A percentile compares a stretch with the other conserved stretches of the same genome.
These are phyloP conservation scores for Grammothele lineata DNA, from an alignment of 768 basidiomycete species.

Conservation along the genomic window DNA sequence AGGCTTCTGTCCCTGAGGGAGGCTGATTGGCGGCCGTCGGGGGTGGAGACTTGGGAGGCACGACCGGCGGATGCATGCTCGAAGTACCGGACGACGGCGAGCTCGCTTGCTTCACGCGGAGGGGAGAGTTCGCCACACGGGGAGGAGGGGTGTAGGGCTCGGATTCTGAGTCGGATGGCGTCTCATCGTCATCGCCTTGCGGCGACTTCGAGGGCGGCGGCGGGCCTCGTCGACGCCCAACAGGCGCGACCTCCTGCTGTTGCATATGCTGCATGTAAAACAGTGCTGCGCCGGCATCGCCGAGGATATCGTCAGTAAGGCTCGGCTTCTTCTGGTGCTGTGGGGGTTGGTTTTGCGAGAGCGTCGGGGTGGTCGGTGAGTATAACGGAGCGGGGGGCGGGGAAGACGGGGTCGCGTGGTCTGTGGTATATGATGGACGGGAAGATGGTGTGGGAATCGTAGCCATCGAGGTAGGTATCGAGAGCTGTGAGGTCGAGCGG, in stretches of 20 bases:
- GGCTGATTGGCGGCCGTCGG: not conserved
- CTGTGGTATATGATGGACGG: slow-evolving; percentile 16
- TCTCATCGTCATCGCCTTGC: slow-evolving; percentile 34
- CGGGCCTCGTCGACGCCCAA: slow-evolving; percentile 11
- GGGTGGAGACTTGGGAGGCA: slow-evolving; percentile 12
- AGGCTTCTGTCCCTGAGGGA: not conserved
- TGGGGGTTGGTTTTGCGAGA: slow-evolving; percentile 17
- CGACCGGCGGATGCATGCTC: slow-evolving; percentile 3
- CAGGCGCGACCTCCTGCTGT: slow-evolving; percentile 18
- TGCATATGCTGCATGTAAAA: slow-evolving; percentile 66
- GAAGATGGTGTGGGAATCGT: slow-evolving; percentile 7
- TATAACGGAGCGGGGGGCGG: slow-evolving; percentile 5
- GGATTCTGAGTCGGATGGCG: slow-evolving; percentile 25
- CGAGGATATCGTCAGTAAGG: slow-evolving; percentile 35
- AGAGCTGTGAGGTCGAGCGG: slow-evolving; percentile 9
- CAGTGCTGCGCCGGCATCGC: slow-evolving; percentile 55
- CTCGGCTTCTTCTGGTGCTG: slow-evolving; percentile 7
- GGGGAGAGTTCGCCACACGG: slow-evolving; percentile 4
- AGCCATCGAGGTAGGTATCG: slow-evolving; percentile 8
- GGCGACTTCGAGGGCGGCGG: slow-evolving; percentile 21
- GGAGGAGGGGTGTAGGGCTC: slow-evolving; percentile 21
- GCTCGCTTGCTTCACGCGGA: slow-evolving; percentile 11
- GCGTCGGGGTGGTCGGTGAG: slow-evolving; percentile 1
- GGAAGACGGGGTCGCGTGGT: no score
- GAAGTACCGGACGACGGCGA: slow-evolving; percentile 1